Percentiles rank a stretch among this genome's conserved stretches.
These are phyloP conservation scores for Pseudozyma tsukubaensis DNA, from an alignment of 1,284 basidiomycete species.

Conservation along the genomic window DNA sequence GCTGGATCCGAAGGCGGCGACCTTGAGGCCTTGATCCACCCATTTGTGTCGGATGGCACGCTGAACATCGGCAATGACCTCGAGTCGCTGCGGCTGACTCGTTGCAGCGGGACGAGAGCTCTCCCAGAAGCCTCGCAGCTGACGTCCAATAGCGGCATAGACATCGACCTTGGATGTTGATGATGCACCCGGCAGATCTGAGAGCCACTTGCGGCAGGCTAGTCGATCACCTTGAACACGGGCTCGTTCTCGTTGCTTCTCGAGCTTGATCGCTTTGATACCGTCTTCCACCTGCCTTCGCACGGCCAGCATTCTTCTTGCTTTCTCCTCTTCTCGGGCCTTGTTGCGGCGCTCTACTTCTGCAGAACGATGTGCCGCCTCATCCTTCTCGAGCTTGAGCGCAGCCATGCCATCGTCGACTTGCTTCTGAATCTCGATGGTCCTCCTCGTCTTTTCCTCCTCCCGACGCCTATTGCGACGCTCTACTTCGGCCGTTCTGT, in stretches of 20 bases:
- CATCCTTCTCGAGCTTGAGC: conserved; percentile 20
- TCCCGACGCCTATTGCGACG: conserved; percentile 30
- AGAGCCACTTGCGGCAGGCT: conserved; percentile 32
- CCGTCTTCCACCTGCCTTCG: conserved; percentile 27
- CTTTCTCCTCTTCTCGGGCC: conserved; percentile 27
- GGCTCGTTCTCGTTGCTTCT: conserved; percentile 21
- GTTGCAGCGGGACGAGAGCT: conserved; percentile 27
- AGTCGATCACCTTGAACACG: conserved; percentile 16
- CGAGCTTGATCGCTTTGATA: conserved; percentile 25
- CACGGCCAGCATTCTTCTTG: conserved; percentile 14
- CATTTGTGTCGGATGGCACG: conserved; percentile 37
- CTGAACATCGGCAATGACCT: conserved; percentile 47
- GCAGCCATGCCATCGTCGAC: conserved; percentile 27
- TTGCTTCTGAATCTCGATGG: conserved; percentile 25
- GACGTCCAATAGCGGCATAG: conserved; percentile 29
- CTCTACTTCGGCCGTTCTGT: conserved; percentile 25
- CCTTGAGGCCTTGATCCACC: conserved; percentile 42
- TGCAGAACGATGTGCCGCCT: conserved; percentile 13
- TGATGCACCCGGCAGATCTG: not conserved
- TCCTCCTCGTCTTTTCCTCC: conserved; percentile 26
- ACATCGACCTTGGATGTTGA: conserved; percentile 16
- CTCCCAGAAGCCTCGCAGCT: conserved; percentile 45
- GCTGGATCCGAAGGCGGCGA: conserved; percentile 60
- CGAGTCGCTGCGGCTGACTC: conserved; percentile 13
- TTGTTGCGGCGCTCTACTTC: conserved; percentile 38